These are phyloP conservation scores for Mycena chlorophos DNA, from an alignment of 768 basidiomycete genomes.

Conservation along the genomic window DNA sequence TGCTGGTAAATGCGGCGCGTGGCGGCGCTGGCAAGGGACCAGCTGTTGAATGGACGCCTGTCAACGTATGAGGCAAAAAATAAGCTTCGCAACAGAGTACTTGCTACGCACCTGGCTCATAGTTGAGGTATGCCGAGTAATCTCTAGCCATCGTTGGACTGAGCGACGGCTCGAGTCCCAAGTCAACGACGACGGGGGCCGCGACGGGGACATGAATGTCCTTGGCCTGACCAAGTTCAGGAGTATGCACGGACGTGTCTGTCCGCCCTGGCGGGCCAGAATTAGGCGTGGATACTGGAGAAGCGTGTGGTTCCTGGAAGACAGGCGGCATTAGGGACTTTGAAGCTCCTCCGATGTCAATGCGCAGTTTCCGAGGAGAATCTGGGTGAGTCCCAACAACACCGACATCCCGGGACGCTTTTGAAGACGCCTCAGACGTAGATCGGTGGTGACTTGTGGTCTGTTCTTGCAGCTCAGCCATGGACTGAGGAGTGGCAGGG, in stretches of 20 bases:
- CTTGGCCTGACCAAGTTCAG: slow-evolving; percentile 63
- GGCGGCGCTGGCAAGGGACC: slow-evolving; percentile 75
- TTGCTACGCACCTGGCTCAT: slow-evolving; percentile 54
- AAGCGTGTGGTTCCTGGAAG: slow-evolving; percentile 36
- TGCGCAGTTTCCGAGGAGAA: slow-evolving; percentile 21
- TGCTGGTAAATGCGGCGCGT: slow-evolving; percentile 52
- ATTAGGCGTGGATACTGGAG: slow-evolving; percentile 22
- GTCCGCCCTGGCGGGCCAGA: slow-evolving; percentile 21
- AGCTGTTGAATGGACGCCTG: slow-evolving; percentile 65
- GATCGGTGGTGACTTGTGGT: slow-evolving; percentile 42
- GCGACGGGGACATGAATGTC: slow-evolving; percentile 61
- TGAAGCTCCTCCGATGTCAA: slow-evolving; percentile 28
- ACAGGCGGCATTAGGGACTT: slow-evolving; percentile 31
- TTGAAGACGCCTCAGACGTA: slow-evolving; percentile 45
- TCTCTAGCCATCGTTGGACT: slow-evolving; percentile 25
- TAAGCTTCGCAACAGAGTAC: background rate
- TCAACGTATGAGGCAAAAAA: slow-evolving; percentile 19
- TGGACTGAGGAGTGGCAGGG: slow-evolving; percentile 34
- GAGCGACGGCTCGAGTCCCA: slow-evolving; percentile 35
- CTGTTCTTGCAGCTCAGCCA: slow-evolving; percentile 17
- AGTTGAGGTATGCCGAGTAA: slow-evolving; percentile 51
- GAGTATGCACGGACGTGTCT: slow-evolving; percentile 49
- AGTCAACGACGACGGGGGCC: slow-evolving; percentile 57
- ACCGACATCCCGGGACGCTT: slow-evolving; percentile 40
- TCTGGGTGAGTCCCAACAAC: slow-evolving; percentile 46